A percentile compares a stretch with the other conserved stretches of the same genome.
Evolutionary conservation across 2,329 filamentous ascomycete genomes (phyloP).

Genomic region (Epicoccum sorghinum): DNA sequence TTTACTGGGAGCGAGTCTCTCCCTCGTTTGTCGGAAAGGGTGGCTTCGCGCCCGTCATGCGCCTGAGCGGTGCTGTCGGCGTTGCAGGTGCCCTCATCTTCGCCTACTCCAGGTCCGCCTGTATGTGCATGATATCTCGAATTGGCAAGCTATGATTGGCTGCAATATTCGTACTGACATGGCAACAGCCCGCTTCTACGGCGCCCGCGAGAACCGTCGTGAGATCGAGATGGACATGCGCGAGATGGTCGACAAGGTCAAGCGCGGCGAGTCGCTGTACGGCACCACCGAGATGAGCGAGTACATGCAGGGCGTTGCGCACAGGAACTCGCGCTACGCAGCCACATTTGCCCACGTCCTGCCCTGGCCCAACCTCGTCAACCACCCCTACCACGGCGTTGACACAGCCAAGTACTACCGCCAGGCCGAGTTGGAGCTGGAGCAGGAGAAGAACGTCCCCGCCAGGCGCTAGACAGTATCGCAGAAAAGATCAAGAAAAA

Average conservation of each 20-base stretch:
- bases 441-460: conserved; percentile 65
- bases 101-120: conserved; percentile 81
- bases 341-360: conserved; percentile 82
- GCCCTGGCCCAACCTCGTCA: conserved; percentile 98
- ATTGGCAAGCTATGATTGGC: conserved; percentile 4
- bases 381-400: conserved; percentile 85
- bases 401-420: conserved; percentile 99
- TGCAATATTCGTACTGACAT: background rate
- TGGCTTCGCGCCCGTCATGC: conserved; percentile 82
- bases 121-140: conserved; percentile 61
- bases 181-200: conserved; percentile 85
- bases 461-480: conserved; percentile 8
- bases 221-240: conserved; percentile 96
- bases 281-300: conserved; percentile 78
- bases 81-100: conserved; percentile 79
- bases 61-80: conserved; percentile 75
- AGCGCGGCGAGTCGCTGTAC: conserved; percentile 88
- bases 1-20: conserved; percentile 80
- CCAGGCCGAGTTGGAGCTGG: conserved; percentile 91
- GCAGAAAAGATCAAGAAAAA: conserved; percentile 16
- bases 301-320: conserved; percentile 92
- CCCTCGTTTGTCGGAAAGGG: conserved; percentile 85
- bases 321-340: conserved; percentile 90
- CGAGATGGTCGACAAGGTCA: conserved; percentile 97
- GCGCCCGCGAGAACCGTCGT: conserved; percentile 87